phyloP scores from a whole-genome alignment of 1,139 yeast genomes.

The Blastobotrys malaysiensis region DNA sequence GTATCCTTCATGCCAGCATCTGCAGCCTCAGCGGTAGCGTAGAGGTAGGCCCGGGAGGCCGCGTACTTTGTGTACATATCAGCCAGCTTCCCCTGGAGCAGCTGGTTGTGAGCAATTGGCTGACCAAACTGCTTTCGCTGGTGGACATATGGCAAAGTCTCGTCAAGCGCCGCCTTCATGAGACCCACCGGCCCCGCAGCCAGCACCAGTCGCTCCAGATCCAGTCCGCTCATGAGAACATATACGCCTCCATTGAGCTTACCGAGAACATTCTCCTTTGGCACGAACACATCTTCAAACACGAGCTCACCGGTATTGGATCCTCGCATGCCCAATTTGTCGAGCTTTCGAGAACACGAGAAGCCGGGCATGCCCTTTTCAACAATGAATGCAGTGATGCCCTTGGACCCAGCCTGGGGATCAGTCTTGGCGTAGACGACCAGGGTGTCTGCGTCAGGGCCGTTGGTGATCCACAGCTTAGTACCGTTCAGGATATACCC shows the following conservation, averaged over 20 bases:
- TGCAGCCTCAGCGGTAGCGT: conserved; percentile 28
- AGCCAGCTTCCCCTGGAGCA: conserved; percentile 33
- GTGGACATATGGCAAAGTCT: conserved; percentile 32
- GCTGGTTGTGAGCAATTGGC: conserved; percentile 33
- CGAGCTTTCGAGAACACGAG: conserved; percentile 30
- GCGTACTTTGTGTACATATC: conserved; percentile 35
- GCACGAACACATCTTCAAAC: conserved; percentile 32
- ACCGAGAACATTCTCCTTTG: conserved; percentile 32
- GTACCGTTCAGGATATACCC: conserved; percentile 34
- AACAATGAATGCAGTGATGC: conserved; percentile 32
- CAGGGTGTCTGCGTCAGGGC: conserved; percentile 33
- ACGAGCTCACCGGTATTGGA: conserved; percentile 34
- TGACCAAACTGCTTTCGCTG: conserved; percentile 32
- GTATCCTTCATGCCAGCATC: conserved; percentile 29
- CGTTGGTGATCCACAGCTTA: conserved; percentile 37
- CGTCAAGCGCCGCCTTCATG: conserved; percentile 34
- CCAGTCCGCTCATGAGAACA: conserved; percentile 32
- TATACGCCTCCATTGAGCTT: conserved; percentile 30
- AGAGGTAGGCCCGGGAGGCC: conserved; percentile 29
- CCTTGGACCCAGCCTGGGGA: conserved; percentile 30
- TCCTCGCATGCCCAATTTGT: conserved; percentile 34
- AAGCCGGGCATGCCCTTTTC: conserved; percentile 31
- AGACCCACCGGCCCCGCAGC: conserved; percentile 34
- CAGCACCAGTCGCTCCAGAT: conserved; percentile 32
- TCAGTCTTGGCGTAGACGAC: conserved; percentile 36